Percentiles rank a stretch among this genome's conserved stretches.
Evolutionary conservation across 2,329 filamentous ascomycete genomes (phyloP).

Genomic region (Hysterium pulicare): DNA sequence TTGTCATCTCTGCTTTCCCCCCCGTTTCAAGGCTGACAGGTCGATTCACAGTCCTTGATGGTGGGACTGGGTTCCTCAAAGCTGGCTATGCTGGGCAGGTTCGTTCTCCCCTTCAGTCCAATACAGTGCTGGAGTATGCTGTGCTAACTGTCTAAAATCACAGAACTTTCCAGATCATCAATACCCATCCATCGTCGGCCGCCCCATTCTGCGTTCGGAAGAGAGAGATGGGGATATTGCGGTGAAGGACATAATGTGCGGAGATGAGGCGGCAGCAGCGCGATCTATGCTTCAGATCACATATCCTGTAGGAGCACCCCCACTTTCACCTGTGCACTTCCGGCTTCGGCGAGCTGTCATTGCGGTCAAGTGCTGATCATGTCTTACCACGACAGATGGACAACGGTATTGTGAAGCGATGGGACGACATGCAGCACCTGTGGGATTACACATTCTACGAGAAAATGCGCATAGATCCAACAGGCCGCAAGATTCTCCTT

Average conservation of each 20-base stretch:
- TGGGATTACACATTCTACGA: slow-evolving; percentile 99
- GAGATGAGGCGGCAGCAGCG: slow-evolving; percentile 93
- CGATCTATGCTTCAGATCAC: slow-evolving; percentile 97
- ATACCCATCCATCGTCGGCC: slow-evolving; percentile 96
- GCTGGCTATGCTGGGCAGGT: slow-evolving; percentile 95
- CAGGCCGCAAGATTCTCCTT: slow-evolving; percentile 91
- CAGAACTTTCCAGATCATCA: slow-evolving; percentile 99
- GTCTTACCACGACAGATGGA: slow-evolving; percentile 67
- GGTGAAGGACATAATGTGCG: slow-evolving; percentile 99
- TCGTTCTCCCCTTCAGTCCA: slow-evolving; percentile 30
- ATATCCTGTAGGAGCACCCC: slow-evolving; percentile 66
- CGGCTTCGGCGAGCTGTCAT: no score
- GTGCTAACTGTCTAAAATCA: not conserved
- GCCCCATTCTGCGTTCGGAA: slow-evolving; percentile 94
- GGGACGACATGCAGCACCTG: slow-evolving; percentile 99
- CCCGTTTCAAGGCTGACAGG: slow-evolving; percentile 34
- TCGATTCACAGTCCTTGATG: slow-evolving; percentile 78
- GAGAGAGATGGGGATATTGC: slow-evolving; percentile 72
- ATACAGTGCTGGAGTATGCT: not conserved
- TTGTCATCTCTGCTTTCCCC: slow-evolving; percentile 24
- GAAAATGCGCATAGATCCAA: slow-evolving; percentile 90
- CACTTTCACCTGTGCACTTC: slow-evolving; percentile 8
- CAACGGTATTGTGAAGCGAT: slow-evolving; percentile 98
- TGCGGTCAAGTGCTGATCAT: slow-evolving; percentile 22
- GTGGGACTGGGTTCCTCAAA: slow-evolving; percentile 99